Base-by-base conservation (phyloP, 805 yeast species). In the Wickerhamomyces bovis region DNA sequence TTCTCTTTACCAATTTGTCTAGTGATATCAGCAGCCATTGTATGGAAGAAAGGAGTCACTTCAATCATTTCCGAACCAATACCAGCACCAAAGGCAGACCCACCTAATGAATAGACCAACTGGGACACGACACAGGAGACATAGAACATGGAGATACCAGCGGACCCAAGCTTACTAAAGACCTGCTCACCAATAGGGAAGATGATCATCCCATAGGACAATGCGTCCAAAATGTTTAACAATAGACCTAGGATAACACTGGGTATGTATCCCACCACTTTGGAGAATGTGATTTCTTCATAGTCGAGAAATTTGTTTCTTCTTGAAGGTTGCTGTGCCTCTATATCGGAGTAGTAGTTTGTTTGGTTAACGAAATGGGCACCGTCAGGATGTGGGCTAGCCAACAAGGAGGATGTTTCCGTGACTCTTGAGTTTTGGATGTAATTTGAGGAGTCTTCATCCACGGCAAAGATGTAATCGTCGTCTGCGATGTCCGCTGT, bases 21-120 rank as follows among this genome's bases (percentile, higher is more conserved):
- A 63, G 83, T 70, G 42, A 94, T 82, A 13, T 83, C 70, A 23
- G 77, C 70, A 1, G 97, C 97, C 96, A 94, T 90, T 3, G 95
- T 76, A 61, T 94, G 99, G 71, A 92, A 92, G 64, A 94, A 94
- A 2, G 99, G 99, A 2, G 97, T 95, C n/a, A 94, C 89, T 64
- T 94, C 99, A 54, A 94, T 94, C 99, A 94, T 94, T 67, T 94
- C 98, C 4, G 96, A 86, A 1, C 99, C 99, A 39, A 92, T 81
- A n/a, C 95, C 96, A 2, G 89, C 76, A 51, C 80, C 80, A 69
- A 94, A 92, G 9, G 87, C 85, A 15, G 96, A 87, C 1, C 95
- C 95, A 15, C 99, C 99, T 21, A 87, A 65, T 0, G 97, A 89
- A 61, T 79, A 90, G 6, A 89, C 86, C 52, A 89, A 67, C 64